These are phyloP conservation scores for Candida stauntonica DNA, from an alignment of 805 yeast species.

Conservation along the genomic window DNA sequence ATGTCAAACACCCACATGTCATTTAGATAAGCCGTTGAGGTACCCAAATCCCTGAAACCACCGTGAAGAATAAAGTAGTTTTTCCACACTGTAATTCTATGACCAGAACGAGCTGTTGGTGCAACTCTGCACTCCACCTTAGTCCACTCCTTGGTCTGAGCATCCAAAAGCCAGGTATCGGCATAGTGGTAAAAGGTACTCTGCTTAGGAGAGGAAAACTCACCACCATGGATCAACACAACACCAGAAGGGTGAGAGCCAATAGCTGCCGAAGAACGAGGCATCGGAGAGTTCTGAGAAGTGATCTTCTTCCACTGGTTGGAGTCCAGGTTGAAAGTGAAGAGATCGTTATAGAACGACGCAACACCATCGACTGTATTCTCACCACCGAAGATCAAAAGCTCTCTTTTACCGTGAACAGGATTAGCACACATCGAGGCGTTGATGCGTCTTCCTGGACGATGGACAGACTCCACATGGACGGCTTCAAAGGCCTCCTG, in stretches of 20 bases:
- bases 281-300: slow-evolving; percentile 86
- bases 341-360: slow-evolving; percentile 77
- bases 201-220: slow-evolving; percentile 94
- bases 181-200: slow-evolving; percentile 94
- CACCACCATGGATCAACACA: slow-evolving; percentile 89
- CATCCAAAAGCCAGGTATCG: slow-evolving; percentile 92
- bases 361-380: slow-evolving; percentile 45
- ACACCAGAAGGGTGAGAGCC: slow-evolving; percentile 90
- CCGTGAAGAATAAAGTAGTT: slow-evolving; percentile 83
- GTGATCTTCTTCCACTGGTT: slow-evolving; percentile 75
- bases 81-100: slow-evolving; percentile 87
- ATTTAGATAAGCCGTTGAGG: slow-evolving; percentile 73
- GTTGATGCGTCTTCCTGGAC: slow-evolving; percentile 70
- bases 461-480: slow-evolving; percentile 47
- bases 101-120: slow-evolving; percentile 90
- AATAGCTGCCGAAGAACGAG: slow-evolving; percentile 91
- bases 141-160: slow-evolving; percentile 82
- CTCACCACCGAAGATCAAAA: slow-evolving; percentile 91
- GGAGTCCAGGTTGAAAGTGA: slow-evolving; percentile 66
- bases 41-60: slow-evolving; percentile 88
- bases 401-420: slow-evolving; percentile 67
- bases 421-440: slow-evolving; percentile 75
- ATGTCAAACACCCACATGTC: slow-evolving; percentile 94
- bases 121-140: slow-evolving; percentile 72
- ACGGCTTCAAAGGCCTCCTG: slow-evolving; percentile 78